Base-by-base conservation (phyloP, 2,329 filamentous ascomycete species). In the Aspergillus viridinutans region DNA sequence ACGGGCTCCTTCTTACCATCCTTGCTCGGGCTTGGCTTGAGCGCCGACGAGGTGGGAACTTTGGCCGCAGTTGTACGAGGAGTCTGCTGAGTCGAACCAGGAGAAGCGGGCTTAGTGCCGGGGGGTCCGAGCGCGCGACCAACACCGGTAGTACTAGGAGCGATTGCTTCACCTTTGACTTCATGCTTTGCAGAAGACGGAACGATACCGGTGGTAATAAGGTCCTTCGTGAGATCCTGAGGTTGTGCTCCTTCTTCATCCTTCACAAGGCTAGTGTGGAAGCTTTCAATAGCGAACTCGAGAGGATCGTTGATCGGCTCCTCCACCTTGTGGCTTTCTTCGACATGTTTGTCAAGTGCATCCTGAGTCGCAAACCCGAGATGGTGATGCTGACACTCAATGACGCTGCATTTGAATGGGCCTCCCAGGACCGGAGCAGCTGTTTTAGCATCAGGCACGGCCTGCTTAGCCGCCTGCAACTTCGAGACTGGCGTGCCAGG, bases 361-460 rank as follows among this genome's bases (percentile, higher is more conserved):
- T 72, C 76, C 63, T 83, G 79, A 1, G 78, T 81, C 5, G 78
- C 71, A 58, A 86, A 86, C 3, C 83, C 83, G 57, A 78, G 78
- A 53, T 79, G 71, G 55, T 80, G 77, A 63, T 78, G 76, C 52
- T 83, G 81, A 63, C 84, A 86, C 32, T 77, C 76, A 21, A 75
- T 65, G n/a, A 77, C 70, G 29, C 72, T 70, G 70, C 85, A 87
- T 62, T 78, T 81, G 71, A 83, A 84, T 17, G 75, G 75, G 43
- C 76, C 77, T 56, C 71, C 73, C 40, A 73, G 65, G 35, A 76
- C 72, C n/a, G 72, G 70, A 45, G 69, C 64, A 26, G 66, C 59
- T 45, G 72, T 72, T 38, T 77, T 77, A 42, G 73, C 74, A 50
- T 80, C 76, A 4, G 72, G 69, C 20, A 73, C 71, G 32, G 66